Evolutionary conservation across 2,329 filamentous ascomycete genomes (phyloP), one percentile per base, ranked within the genome.

Genomic region (Hypocrella siamensis): DNA sequence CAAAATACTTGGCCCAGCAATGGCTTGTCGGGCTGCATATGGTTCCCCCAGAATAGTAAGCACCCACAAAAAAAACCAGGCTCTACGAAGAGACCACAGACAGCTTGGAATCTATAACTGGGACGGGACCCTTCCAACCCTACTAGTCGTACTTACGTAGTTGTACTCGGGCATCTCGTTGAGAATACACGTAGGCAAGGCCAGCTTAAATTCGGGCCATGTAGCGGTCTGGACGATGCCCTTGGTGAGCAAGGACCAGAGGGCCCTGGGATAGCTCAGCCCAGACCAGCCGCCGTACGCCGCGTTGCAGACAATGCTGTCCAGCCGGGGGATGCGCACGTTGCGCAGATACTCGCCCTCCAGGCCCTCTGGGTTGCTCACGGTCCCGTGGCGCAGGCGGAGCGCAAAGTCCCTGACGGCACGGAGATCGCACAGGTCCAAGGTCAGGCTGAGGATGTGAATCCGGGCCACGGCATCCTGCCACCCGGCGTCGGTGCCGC

Each of bases 271-370:
- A 72, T 75, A 94, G 51, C 83, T 59, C 35, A 93, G 51, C n/a
- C 81, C 82, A 1, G 63, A 70, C 80, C 84, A 93, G 2, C 83
- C 85, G 16, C 85, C 84, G 25, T 88, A 78, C 1, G 86, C 90
- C 12, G 88, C 88, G 53, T 94, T 94, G 50, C 82, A 77, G 24
- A 96, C 64, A 16, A 90, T 63, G 3, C 69, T 69, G 53, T 96
- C 84, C 19, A 98, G 62, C 40, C 77, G 74, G 2, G 81, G 76
- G 26, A 84, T 61, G 15, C 55, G 56, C 15, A 71, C 57, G 25
- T 60, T 52, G 15, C 46, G 48, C 24, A 63, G 46, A 22, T 52
- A 51, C 38, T 56, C 53, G 26, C 43, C 45, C 30, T 52, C 47
- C 24, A 49, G 40, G 4, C 52, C 53, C 9, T 53, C 55, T 11